Evolutionary conservation across 805 yeast species (phyloP).

Genomic region (Candida parachauliodes): DNA sequence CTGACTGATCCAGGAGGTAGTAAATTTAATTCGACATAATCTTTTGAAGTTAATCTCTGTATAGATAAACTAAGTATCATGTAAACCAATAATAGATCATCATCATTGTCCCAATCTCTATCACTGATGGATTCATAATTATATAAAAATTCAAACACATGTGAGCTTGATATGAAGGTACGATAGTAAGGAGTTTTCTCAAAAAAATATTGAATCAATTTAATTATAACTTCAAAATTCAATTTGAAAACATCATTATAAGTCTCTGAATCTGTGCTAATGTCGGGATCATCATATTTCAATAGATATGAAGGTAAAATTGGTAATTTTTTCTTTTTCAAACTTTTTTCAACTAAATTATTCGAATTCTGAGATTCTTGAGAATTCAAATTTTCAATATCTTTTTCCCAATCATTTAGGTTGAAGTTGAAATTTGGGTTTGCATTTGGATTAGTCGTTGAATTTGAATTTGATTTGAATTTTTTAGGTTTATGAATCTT

Average conservation of each 20-base stretch:
- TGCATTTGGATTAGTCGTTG: background rate
- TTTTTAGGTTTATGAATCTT: slow-evolving; percentile 5
- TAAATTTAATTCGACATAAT: slow-evolving; percentile 17
- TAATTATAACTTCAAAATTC: slow-evolving; percentile 31
- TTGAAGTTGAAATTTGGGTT: background rate
- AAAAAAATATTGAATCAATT: slow-evolving; percentile 41
- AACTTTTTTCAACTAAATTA: slow-evolving; percentile 17
- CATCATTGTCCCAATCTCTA: slow-evolving; percentile 45
- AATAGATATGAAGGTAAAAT: slow-evolving; percentile 10
- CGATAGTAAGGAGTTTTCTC: slow-evolving; percentile 35
- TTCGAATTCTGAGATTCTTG: slow-evolving; percentile 4
- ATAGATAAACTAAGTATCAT: slow-evolving; percentile 43
- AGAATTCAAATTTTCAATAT: slow-evolving; percentile 2
- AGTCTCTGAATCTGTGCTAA: slow-evolving; percentile 16
- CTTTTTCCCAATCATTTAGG: slow-evolving; percentile 8
- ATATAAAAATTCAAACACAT: slow-evolving; percentile 34
- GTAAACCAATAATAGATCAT: slow-evolving; percentile 43
- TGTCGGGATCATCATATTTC: slow-evolving; percentile 14
- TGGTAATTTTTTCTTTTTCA: slow-evolving; percentile 33
- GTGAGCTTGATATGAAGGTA: slow-evolving; percentile 34
- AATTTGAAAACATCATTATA: slow-evolving; percentile 12
- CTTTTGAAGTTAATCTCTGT: slow-evolving; percentile 31
- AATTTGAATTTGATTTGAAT: background rate
- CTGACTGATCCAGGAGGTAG: slow-evolving; percentile 16
- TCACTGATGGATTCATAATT: slow-evolving; percentile 29